Percentiles rank a stretch among this genome's conserved stretches.
Evolutionary conservation across 169 alveolate species (phyloP).

Genomic region (Amoebophrya sp.): DNA sequence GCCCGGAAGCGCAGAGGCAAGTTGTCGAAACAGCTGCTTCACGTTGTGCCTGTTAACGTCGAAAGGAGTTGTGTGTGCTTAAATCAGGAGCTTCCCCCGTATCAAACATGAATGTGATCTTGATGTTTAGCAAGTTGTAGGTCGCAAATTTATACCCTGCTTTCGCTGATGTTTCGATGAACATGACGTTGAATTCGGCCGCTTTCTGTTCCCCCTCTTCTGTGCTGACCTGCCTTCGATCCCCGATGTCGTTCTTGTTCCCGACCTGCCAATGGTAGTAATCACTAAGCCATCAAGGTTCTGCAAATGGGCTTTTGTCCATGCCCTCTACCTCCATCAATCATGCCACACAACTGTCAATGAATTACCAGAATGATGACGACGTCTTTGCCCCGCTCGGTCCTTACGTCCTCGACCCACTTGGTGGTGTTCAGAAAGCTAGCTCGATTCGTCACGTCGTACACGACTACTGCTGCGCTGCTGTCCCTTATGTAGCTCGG

Average conservation of each 20-base stretch:
- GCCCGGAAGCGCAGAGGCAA: conserved; percentile 30
- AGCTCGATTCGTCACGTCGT: conserved; percentile 79
- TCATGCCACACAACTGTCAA: no score
- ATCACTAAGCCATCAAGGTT: neutral
- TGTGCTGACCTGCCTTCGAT: conserved; percentile 48
- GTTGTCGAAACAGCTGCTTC: conserved; percentile 56
- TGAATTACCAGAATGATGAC: conserved; percentile 73
- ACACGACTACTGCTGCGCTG: conserved; percentile 87
- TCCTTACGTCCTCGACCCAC: conserved; percentile 88
- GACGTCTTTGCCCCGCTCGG: conserved; percentile 81
- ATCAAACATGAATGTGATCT: no score
- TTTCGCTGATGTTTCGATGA: conserved; percentile 86
- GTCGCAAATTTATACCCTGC: conserved; percentile 70
- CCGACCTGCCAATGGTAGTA: neutral
- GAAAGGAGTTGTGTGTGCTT: no score
- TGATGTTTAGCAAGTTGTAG: no score
- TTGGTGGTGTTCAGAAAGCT: conserved; percentile 65
- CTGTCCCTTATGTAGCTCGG: conserved; percentile 87
- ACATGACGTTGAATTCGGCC: conserved; percentile 64
- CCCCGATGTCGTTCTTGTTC: neutral
- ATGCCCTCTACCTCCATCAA: no score
- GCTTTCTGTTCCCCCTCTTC: conserved; percentile 77
- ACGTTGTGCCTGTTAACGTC: conserved; percentile 50
- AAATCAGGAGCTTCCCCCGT: no score
- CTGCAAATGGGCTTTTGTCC: no score